Evolutionary conservation across 768 basidiomycete genomes (phyloP), one percentile per base, ranked within the genome.

Genomic region (Lactarius quietus): DNA sequence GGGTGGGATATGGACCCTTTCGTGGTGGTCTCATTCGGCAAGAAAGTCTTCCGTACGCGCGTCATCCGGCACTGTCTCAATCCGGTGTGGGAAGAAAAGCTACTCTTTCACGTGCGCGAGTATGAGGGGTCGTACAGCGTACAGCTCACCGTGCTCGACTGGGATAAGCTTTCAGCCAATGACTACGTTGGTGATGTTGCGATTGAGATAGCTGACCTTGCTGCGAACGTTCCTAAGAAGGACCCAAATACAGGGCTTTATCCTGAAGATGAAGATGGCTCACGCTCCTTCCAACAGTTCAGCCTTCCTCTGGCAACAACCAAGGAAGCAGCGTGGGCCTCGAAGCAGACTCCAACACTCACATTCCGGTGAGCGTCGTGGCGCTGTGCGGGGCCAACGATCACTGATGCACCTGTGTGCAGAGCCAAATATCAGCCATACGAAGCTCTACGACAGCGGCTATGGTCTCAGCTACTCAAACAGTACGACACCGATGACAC

Each of bases 1-100:
- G 92, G 91, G 0, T 95, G 88, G 84, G 95, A 98, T 73, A 97
- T 98, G 95, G 95, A 98, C 71, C 95, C 95, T 0, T 98, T 98
- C 72, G 91, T 93, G 28, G 94, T 99, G 67, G 84, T 95, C 68
- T 93, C 93, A 3, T 99, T 99, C 68, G 93, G 95, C 35, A 95
- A 95, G 79, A 98, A 97, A 74, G 92, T 98, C 6, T 98, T 98
- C 78, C 83, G 95, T 3, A 98, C 95, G 0, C 87, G 91, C 36
- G 86, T 94, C 31, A 87, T 95, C 61, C 84, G 94, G 4, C 93
- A 95, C 75, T 87, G 85, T 64, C 78, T 88, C 60, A 93, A 92
- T 73, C 96, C 97, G 0, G 82, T 82, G 1, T 98, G 95, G 92
- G 92, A 98, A 67, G 95, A 98, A 78, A 95, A 96, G 74, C 79